phyloP scores from a whole-genome alignment of 164 flowering plant genomes.

The Piper betle region DNA sequence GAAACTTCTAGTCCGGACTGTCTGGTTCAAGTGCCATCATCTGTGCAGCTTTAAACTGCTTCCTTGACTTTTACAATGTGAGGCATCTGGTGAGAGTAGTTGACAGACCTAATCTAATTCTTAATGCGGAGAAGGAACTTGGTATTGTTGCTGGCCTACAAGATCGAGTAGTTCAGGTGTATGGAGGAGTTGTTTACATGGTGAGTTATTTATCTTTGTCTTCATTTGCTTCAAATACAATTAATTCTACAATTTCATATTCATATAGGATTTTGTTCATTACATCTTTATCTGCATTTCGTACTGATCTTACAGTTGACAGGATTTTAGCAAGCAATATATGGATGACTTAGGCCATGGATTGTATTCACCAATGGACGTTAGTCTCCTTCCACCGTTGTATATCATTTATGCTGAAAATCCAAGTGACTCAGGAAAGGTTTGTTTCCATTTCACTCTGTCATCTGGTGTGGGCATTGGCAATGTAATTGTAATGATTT shows the following conservation, averaged over 20 bases:
- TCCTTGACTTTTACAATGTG: constrained; percentile 79
- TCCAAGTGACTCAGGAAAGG: constrained; percentile 99
- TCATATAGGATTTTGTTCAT: neutral
- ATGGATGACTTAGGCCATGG: constrained; percentile 87
- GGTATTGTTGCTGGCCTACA: constrained; percentile 98
- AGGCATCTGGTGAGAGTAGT: constrained; percentile 74
- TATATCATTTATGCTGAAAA: constrained; percentile 90
- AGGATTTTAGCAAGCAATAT: constrained; percentile 74
- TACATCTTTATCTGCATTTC: neutral
- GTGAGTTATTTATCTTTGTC: constrained; percentile 13
- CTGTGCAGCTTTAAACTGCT: constrained; percentile 59
- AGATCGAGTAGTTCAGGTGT: constrained; percentile 95
- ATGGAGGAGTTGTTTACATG: constrained; percentile 97
- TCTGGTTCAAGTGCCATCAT: no score
- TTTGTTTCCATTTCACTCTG: constrained; percentile 8
- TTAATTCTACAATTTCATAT: no score
- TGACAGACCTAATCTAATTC: constrained; percentile 75
- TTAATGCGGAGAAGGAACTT: constrained; percentile 81
- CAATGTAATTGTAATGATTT: no score
- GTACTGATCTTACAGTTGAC: neutral
- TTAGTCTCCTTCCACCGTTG: constrained; percentile 69
- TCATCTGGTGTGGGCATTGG: no score
- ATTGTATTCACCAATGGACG: constrained; percentile 64
- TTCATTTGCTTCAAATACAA: no score
- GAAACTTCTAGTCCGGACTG: no score